Percentiles rank a stretch among this genome's conserved stretches.
Conservation (phyloP, 208 protist genomes). For the Trichomonas gallinae region DNA sequence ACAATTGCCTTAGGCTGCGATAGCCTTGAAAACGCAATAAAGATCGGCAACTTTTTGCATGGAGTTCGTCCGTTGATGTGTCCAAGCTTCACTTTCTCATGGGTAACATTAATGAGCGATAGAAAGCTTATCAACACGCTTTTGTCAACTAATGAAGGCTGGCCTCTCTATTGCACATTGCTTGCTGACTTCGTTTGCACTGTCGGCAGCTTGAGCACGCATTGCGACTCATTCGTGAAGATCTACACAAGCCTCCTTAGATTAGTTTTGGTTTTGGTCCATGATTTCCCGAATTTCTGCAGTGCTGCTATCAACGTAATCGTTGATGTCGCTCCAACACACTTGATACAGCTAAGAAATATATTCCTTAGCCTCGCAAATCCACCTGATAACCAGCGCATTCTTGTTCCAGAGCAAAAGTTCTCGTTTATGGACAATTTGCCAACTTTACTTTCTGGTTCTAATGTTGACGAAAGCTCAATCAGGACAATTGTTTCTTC, state of each 20-base stretch:
- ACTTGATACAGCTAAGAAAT: background rate
- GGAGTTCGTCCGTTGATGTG: background rate
- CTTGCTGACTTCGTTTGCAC: background rate
- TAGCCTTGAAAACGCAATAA: background rate
- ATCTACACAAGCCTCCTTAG: background rate
- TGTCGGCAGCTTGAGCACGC: background rate
- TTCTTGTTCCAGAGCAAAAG: no score
- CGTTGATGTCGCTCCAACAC: background rate
- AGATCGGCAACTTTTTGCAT: background rate
- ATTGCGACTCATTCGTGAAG: background rate
- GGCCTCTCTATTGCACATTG: background rate
- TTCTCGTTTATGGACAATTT: no score
- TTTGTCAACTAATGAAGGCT: background rate
- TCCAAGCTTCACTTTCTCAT: background rate
- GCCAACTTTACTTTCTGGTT: no score
- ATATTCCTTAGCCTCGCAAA: background rate
- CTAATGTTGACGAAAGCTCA: no score
- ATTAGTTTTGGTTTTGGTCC: background rate
- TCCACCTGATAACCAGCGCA: no score
- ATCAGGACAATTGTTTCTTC: no score
- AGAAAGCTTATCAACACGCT: background rate
- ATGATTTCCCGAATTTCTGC: background rate
- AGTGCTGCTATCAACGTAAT: background rate
- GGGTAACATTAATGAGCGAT: background rate
- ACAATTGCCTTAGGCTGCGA: background rate